Conservation (phyloP, 2,329 filamentous ascomycete species). For the Pseudocercospora fuligena region DNA sequence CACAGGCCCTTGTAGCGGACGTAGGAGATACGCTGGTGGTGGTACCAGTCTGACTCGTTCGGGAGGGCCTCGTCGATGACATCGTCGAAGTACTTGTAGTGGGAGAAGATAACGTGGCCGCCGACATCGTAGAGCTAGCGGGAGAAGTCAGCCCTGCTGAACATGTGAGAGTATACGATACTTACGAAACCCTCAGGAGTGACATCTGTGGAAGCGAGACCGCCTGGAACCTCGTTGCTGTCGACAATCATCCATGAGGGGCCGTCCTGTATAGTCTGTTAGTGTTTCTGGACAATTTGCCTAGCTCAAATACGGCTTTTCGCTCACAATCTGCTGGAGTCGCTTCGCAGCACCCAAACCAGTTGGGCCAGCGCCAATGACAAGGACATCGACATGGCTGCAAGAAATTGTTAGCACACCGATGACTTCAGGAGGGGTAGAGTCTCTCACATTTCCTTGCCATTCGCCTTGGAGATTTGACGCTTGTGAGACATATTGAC, state of each 20-base stretch:
- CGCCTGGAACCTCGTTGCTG: slow-evolving; percentile 87
- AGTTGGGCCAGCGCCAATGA: slow-evolving; percentile 97
- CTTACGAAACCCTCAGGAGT: slow-evolving; percentile 96
- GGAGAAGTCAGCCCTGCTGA: slow-evolving; percentile 20
- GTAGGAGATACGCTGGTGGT: slow-evolving; percentile 97
- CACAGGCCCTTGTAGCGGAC: slow-evolving; percentile 95
- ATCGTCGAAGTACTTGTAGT: slow-evolving; percentile 99
- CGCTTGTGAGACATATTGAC: slow-evolving; percentile 35
- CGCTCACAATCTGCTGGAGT: slow-evolving; percentile 83
- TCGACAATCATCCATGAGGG: slow-evolving; percentile 97
- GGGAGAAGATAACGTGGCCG: slow-evolving; percentile 97
- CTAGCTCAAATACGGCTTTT: slow-evolving; percentile 12
- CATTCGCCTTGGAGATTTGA: slow-evolving; percentile 41
- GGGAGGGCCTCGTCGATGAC: slow-evolving; percentile 96
- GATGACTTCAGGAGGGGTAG: not conserved
- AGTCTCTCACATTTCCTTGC: slow-evolving; percentile 39
- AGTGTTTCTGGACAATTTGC: slow-evolving; percentile 9
- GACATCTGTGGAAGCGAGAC: slow-evolving; percentile 92
- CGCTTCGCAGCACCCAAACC: slow-evolving; percentile 98
- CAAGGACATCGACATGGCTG: slow-evolving; percentile 93
- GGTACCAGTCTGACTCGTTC: slow-evolving; percentile 93
- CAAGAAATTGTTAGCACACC: not conserved
- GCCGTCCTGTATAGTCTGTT: slow-evolving; percentile 65
- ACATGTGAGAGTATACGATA: slow-evolving; percentile 40
- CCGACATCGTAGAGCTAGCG: slow-evolving; percentile 93